Base-by-base conservation (phyloP, 2,329 filamentous ascomycete genomes). In the Orbilia oligospora region DNA sequence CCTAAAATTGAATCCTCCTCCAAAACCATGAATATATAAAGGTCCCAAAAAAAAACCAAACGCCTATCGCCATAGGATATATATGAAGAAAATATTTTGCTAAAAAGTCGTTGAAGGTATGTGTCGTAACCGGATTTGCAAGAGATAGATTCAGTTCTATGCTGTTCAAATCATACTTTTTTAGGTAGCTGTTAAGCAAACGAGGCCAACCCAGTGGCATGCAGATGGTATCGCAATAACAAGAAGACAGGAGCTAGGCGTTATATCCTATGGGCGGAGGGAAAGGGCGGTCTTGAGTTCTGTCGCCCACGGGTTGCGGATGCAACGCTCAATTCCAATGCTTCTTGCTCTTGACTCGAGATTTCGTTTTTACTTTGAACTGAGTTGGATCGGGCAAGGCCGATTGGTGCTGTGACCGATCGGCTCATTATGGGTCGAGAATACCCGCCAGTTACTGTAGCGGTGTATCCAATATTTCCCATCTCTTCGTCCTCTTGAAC, bases 141-240 rank as follows among this genome's bases (percentile, higher is more conserved):
- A 56, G 18, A 68, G 65, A 51, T 48, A 49, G 49, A 72, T 56
- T 41, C 22, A 27, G 30, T 49, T 70, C 56, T 76, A 70, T 70
- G 41, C 27, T 61, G 58, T 48, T 53, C 56, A 76, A 66, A 70
- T 76, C 66, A 76, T 76, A 76, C 70, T 58, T 76, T 76, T 33
- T 24, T 27, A 24, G 10, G 33, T 46, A 12, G 44, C 20, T 67
- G 36, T 30, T 38, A 68, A 68, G 56, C 48, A 44, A 48, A 20
- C 30, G 48, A 18, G 65, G 20, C 51, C 30, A 55, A 24, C 48
- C 38, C 46, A 36, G 27, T 27, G 36, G 58, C 24, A 66, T 53
- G 30, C 33, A 68, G 18, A 16, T 68, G 24, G 38, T 24, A 2
- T 49, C n/a, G 51, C 44, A 53, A 18, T 24, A 53, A 67, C 12